phyloP scores from a whole-genome alignment of 306 rosid species.

The Dryas drummondii region DNA sequence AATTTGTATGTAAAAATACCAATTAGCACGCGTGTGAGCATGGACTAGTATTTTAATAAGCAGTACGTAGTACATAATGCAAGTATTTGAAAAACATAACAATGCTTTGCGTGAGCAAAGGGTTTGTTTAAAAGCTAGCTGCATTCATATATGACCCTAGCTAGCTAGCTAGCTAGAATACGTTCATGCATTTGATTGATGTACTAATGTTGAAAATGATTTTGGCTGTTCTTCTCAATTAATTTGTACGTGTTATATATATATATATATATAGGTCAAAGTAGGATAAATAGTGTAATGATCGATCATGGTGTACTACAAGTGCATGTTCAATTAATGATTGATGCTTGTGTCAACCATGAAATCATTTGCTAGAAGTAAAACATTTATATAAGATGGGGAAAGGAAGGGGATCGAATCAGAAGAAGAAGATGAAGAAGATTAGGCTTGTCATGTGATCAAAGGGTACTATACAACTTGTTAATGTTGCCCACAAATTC shows the following conservation, averaged over 20 bases:
- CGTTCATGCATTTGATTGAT: slow-evolving; percentile 18
- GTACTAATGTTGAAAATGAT: neutral
- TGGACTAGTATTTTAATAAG: too few relatives aligned
- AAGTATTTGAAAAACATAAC: too few relatives aligned
- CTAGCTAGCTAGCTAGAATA: neutral
- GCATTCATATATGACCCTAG: too few relatives aligned
- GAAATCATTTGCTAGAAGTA: neutral
- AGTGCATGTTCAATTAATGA: slow-evolving; percentile 3
- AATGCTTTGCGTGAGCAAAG: too few relatives aligned
- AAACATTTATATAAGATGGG: too few relatives aligned
- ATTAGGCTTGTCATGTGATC: neutral
- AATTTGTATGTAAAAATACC: too few relatives aligned
- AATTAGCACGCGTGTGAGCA: too few relatives aligned
- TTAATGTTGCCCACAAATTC: neutral
- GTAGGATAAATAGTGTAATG: neutral
- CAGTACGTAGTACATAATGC: too few relatives aligned
- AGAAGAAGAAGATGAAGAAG: neutral
- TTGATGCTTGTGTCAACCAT: neutral
- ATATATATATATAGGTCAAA: slow-evolving; percentile 3
- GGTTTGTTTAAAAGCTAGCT: too few relatives aligned
- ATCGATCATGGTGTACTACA: neutral
- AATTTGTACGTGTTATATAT: too few relatives aligned
- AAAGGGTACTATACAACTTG: neutral
- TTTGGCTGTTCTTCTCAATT: neutral
- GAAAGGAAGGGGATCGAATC: too few relatives aligned